These are phyloP conservation scores for Hanseniaspora uvarum DNA, from an alignment of 1,139 yeast species.

Conservation along the genomic window DNA sequence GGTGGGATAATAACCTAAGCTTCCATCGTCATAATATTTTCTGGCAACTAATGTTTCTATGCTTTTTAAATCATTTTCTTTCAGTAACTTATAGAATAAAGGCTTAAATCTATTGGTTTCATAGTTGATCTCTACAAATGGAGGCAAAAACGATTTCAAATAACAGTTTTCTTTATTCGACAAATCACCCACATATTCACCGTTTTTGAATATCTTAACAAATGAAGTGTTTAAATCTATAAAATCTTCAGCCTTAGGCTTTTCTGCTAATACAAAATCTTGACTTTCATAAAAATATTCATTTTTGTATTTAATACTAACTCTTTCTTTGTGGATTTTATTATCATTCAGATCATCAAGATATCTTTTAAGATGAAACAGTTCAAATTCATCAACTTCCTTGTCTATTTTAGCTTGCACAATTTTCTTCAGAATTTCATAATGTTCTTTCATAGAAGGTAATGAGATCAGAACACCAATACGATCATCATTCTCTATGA, in stretches of 20 bases:
- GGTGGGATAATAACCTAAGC: conserved; percentile 85
- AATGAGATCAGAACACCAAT: conserved; percentile 69
- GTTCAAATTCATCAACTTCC: conserved; percentile 19
- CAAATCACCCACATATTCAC: conserved; percentile 52
- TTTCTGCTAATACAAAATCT: conserved; percentile 51
- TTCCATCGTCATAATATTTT: conserved; percentile 57
- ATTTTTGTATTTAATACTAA: conserved; percentile 74
- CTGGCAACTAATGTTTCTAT: conserved; percentile 24
- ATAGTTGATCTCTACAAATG: conserved; percentile 37
- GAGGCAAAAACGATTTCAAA: conserved; percentile 71
- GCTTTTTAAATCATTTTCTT: neutral
- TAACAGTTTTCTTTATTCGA: conserved; percentile 39
- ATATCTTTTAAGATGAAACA: conserved; percentile 19
- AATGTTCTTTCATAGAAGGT: conserved; percentile 46
- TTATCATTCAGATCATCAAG: conserved; percentile 25
- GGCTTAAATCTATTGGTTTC: conserved; percentile 5
- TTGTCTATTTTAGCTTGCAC: conserved; percentile 27
- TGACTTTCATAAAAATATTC: conserved; percentile 74
- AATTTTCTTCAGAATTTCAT: conserved; percentile 32
- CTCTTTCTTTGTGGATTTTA: conserved; percentile 59
- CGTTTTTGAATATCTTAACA: conserved; percentile 67
- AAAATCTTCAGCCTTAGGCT: neutral
- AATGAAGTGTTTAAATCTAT: conserved; percentile 26
- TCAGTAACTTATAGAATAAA: neutral
- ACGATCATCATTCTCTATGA: conserved; percentile 62